A percentile compares a stretch with the other conserved stretches of the same genome.
Evolutionary conservation across 371 early-diverging fungal species (phyloP).

Genomic region (Mucor sp.): DNA sequence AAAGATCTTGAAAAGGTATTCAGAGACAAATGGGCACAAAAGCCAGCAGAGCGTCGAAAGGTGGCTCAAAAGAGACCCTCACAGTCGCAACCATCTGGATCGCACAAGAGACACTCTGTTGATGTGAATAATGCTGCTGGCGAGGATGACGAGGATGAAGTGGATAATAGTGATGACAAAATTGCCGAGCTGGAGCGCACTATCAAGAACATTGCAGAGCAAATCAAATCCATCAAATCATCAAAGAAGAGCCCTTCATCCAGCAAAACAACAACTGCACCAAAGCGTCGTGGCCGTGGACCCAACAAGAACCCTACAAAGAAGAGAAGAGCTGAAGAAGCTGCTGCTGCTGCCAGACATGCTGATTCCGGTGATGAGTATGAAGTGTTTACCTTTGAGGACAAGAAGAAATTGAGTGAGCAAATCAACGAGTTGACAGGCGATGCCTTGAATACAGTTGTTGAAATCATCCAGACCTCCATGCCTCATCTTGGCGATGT

Average conservation of each 20-base stretch:
- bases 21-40: slow-evolving; percentile 79
- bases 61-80: slow-evolving; percentile 5
- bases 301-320: slow-evolving; percentile 13
- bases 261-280: slow-evolving; percentile 18
- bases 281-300: slow-evolving; percentile 12
- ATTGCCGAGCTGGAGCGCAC: slow-evolving; percentile 67
- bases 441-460: slow-evolving; percentile 75
- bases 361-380: slow-evolving; percentile 20
- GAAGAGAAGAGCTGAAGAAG: background rate
- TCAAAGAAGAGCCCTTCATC: slow-evolving; percentile 35
- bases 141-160: background rate
- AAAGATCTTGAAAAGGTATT: slow-evolving; percentile 80
- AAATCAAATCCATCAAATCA: slow-evolving; percentile 66
- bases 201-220: slow-evolving; percentile 59
- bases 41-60: slow-evolving; percentile 9
- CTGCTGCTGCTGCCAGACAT: background rate
- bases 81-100: slow-evolving; percentile 30
- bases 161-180: slow-evolving; percentile 39
- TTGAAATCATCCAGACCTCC: slow-evolving; percentile 82
- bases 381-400: slow-evolving; percentile 77
- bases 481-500: slow-evolving; percentile 77
- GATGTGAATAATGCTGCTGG: background rate
- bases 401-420: slow-evolving; percentile 85
- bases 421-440: slow-evolving; percentile 77
- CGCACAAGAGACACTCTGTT: background rate